Conservation (phyloP, 371 early-diverging fungal species). For the Mortierella sp. region DNA sequence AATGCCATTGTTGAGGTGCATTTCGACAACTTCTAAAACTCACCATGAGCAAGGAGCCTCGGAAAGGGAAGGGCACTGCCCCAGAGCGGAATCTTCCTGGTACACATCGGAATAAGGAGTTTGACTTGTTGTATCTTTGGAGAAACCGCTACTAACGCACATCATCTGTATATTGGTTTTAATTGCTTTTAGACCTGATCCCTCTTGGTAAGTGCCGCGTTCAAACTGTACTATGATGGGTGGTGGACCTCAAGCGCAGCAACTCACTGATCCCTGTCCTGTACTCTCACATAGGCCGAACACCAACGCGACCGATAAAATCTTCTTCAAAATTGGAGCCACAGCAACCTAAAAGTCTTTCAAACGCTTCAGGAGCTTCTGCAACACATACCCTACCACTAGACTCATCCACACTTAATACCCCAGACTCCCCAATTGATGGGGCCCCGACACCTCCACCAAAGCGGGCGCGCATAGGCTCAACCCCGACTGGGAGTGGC, state of each 20-base stretch:
- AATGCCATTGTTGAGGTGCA: not conserved
- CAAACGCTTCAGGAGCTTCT: conserved; percentile 13
- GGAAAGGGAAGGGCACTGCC: conserved; percentile 35
- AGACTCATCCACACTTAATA: conserved; percentile 21
- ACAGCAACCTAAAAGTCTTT: conserved; percentile 12
- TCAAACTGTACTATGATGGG: not conserved
- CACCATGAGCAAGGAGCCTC: conserved; percentile 51
- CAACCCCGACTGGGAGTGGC: conserved; percentile 16
- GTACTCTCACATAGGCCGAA: conserved; percentile 23
- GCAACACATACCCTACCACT: conserved; percentile 13
- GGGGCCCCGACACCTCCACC: conserved; percentile 17
- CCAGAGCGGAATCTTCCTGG: conserved; percentile 42
- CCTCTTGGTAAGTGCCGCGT: conserved; percentile 42
- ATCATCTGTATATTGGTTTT: not conserved
- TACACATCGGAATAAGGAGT: not conserved
- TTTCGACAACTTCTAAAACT: conserved; percentile 1
- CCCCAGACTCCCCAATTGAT: conserved; percentile 23
- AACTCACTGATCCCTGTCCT: not conserved
- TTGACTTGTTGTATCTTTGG: not conserved
- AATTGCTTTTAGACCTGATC: conserved; percentile 31
- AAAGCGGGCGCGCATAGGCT: conserved; percentile 38
- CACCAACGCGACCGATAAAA: conserved; percentile 40
- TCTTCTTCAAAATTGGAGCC: conserved; percentile 37
- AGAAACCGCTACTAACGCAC: too few species aligned
- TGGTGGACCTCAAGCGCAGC: not conserved